Evolutionary conservation across 768 basidiomycete genomes (phyloP), one percentile per base, ranked within the genome.

Genomic region (Steccherinum ochraceum): DNA sequence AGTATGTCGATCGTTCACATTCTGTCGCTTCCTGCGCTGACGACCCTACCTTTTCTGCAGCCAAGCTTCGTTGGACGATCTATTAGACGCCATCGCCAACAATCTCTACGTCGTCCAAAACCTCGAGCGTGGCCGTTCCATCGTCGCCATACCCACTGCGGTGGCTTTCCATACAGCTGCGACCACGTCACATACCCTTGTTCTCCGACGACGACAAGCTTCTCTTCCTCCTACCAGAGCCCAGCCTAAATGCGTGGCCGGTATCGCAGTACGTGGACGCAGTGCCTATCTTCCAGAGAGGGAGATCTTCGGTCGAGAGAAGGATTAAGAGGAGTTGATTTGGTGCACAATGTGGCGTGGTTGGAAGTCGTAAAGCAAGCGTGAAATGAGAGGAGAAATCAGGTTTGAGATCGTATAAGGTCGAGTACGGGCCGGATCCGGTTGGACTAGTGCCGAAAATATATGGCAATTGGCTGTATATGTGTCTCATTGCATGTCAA

Each of bases 51-150:
- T n/a, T n/a, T n/a, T 35, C 16, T 35, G 27, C 56, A 89, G 87
- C 63, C 91, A 92, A 69, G 77, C 92, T 63, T 83, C 80, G 50
- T 69, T 74, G 3, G 66, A 83, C 50, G 93, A 95, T 64, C 77
- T 78, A n/a, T n/a, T n/a, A 52, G 91, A 78, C 60, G 80, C 80
- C 1, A 73, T 80, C 48, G 76, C 91, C 0, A 84, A 87, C 10
- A 73, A 94, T 52, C 69, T 78, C 12, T 95, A 83, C 64, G 91
- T 89, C 16, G 71, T 94, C 40, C 73, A 74, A 48, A 67, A 73
- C 56, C 71, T 55, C n/a, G 50, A 50, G 20, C 50, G 51, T 12
- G 50, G 52, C 39, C 51, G 51, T 42, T 52, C 52, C 27, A 21
- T 55, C 42, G 50, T 55, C n/a, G 46, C 18, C 54, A 55, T 40